These are phyloP conservation scores for Citrullus colocynthis DNA, from an alignment of 306 rosid genomes.

Conservation along the genomic window DNA sequence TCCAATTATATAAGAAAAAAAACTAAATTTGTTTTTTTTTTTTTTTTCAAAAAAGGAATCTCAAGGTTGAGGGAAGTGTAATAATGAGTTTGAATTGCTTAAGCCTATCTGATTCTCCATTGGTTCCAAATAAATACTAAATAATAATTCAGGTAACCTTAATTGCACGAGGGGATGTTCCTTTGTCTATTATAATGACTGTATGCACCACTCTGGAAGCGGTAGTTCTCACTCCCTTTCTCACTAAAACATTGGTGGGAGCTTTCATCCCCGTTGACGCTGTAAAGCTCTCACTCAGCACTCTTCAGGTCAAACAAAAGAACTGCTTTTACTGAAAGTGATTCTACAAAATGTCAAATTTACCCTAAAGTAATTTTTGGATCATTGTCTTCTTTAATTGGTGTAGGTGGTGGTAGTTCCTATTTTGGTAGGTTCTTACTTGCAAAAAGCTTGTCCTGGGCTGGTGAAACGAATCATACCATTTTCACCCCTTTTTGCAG, in stretches of 20 bases:
- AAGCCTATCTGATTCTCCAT: no score
- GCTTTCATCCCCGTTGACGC: slow-evolving; percentile 24
- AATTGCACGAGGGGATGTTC: slow-evolving; percentile 33
- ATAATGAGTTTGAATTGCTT: no score
- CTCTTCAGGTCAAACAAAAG: slow-evolving; percentile 19
- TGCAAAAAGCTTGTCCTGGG: slow-evolving; percentile 18
- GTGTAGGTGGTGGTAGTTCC: slow-evolving; percentile 26
- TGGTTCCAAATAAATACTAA: no score
- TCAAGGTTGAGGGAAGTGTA: no score
- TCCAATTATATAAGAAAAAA: no score
- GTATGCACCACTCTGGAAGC: slow-evolving; percentile 33
- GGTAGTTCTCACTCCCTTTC: slow-evolving; percentile 26
- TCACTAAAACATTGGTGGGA: slow-evolving; percentile 22
- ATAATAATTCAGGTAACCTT: slow-evolving; percentile 26
- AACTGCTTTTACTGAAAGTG: neutral
- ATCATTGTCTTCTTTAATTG: neutral
- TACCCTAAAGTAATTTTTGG: no score
- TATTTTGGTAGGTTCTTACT: slow-evolving; percentile 24
- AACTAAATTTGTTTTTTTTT: no score
- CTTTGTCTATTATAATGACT: slow-evolving; percentile 32
- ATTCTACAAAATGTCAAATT: no score
- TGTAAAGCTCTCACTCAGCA: slow-evolving; percentile 25
- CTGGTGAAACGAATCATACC: slow-evolving; percentile 14
- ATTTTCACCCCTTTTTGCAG: slow-evolving; percentile 31
- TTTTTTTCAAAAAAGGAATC: no score